phyloP scores from a whole-genome alignment of 345 rosid genomes.

The Noccaea caerulescens region DNA sequence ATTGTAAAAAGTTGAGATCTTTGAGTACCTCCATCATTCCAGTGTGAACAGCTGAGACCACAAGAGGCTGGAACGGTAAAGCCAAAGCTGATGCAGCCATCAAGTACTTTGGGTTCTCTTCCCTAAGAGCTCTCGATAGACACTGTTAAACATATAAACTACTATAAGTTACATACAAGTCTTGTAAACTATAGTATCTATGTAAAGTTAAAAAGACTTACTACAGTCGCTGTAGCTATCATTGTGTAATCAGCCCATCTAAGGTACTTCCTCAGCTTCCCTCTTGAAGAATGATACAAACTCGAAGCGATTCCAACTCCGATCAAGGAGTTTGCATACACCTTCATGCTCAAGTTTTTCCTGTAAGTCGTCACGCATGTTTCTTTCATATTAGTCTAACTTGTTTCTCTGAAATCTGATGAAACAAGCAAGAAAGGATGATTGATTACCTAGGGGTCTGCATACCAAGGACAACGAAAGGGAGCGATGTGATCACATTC shows the following conservation, averaged over 20 bases:
- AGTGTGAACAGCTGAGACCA: slow-evolving; percentile 91
- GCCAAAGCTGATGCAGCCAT: slow-evolving; percentile 94
- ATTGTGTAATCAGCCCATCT: slow-evolving; percentile 94
- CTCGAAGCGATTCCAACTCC: slow-evolving; percentile 93
- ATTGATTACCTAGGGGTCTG: slow-evolving; percentile 80
- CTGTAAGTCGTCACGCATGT: slow-evolving; percentile 43
- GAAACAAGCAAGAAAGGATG: slow-evolving; percentile 24
- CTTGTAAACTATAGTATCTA: neutral
- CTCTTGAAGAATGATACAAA: slow-evolving; percentile 89
- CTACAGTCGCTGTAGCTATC: slow-evolving; percentile 89
- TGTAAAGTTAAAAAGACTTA: slow-evolving; percentile 46
- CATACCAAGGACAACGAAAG: slow-evolving; percentile 83
- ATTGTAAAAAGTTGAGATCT: slow-evolving; percentile 3
- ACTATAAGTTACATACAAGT: neutral
- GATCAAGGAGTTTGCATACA: slow-evolving; percentile 92
- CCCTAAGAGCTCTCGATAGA: slow-evolving; percentile 77
- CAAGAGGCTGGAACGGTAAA: slow-evolving; percentile 76
- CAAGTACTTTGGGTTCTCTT: slow-evolving; percentile 83
- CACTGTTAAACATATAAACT: slow-evolving; percentile 52
- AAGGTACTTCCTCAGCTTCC: slow-evolving; percentile 69
- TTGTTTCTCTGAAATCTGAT: neutral
- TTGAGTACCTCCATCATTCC: slow-evolving; percentile 92
- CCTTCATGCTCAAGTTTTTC: slow-evolving; percentile 66
- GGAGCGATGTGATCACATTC: slow-evolving; percentile 91
- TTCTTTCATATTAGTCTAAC: neutral